A percentile compares a stretch with the other conserved stretches of the same genome.
These are phyloP conservation scores for Filosporella fistucella DNA, from an alignment of 495 filamentous ascomycete species.

Conservation along the genomic window DNA sequence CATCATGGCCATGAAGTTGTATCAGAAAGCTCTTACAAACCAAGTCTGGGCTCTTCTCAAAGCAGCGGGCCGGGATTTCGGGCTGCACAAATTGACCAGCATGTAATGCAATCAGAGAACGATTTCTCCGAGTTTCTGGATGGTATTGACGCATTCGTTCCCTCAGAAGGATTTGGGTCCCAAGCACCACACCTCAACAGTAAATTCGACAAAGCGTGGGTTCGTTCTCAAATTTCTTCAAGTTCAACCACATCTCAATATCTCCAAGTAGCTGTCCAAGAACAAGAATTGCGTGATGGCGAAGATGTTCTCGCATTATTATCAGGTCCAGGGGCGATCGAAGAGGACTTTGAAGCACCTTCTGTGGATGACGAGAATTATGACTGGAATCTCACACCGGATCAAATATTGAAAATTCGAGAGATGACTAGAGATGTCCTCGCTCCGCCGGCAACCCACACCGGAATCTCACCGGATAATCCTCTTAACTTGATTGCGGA, in stretches of 20 bases:
- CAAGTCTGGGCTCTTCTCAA: background rate
- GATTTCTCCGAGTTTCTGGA: slow-evolving; percentile 42
- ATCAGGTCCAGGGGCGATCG: slow-evolving; percentile 7
- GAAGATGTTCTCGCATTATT: slow-evolving; percentile 37
- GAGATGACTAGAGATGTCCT: slow-evolving; percentile 17
- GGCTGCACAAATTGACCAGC: slow-evolving; percentile 26
- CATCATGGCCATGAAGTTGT: slow-evolving; percentile 6
- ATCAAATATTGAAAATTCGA: slow-evolving; percentile 18
- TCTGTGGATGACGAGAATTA: slow-evolving; percentile 4
- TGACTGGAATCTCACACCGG: slow-evolving; percentile 31
- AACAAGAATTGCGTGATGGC: slow-evolving; percentile 37
- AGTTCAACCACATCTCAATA: no score
- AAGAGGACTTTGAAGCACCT: slow-evolving; percentile 12
- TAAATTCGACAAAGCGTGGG: no score
- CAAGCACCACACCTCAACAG: no score
- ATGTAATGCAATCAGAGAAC: slow-evolving; percentile 31
- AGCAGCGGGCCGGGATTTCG: slow-evolving; percentile 2
- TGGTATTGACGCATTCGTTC: slow-evolving; percentile 23
- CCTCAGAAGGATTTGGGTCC: slow-evolving; percentile 22
- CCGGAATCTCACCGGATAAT: slow-evolving; percentile 11
- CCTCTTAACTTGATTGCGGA: slow-evolving; percentile 21
- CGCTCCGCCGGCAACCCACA: slow-evolving; percentile 4
- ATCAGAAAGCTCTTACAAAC: slow-evolving; percentile 13
- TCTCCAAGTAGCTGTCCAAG: slow-evolving; percentile 23
- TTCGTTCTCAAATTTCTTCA: background rate